Percentiles rank a stretch among this genome's conserved stretches.
Evolutionary conservation across 2,329 filamentous ascomycete genomes (phyloP).

Genomic region (Fusarium chaquense): DNA sequence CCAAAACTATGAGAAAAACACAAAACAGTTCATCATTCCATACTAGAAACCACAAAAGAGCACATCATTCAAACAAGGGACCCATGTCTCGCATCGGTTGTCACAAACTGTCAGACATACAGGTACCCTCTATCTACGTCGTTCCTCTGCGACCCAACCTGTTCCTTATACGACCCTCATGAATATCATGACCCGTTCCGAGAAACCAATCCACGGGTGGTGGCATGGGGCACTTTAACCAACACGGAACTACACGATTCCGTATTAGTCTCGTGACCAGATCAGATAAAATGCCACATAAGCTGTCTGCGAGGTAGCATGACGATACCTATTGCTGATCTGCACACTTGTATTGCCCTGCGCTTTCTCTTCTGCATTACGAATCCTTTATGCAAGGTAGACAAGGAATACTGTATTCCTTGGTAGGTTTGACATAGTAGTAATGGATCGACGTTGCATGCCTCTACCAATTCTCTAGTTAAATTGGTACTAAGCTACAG

Average conservation of each 20-base stretch:
- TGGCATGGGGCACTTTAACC: conserved; percentile 7
- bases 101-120: conserved; percentile 25
- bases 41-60: background rate
- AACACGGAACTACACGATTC: conserved; percentile 2
- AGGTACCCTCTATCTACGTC: conserved; percentile 6
- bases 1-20: background rate
- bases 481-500: too few relatives aligned
- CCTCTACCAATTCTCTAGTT: background rate
- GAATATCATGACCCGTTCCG: conserved; percentile 3
- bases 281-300: background rate
- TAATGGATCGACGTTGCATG: conserved; percentile 15
- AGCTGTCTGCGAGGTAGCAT: background rate
- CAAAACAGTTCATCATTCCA: background rate
- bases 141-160: conserved; percentile 13
- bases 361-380: background rate
- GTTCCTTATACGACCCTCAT: background rate
- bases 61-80: conserved; percentile 11
- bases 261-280: conserved; percentile 10
- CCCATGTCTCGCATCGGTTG: conserved; percentile 23
- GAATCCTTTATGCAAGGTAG: conserved; percentile 17
- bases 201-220: conserved; percentile 1
- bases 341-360: background rate
- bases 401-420: background rate
- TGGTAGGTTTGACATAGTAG: background rate
- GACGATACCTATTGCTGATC: conserved; percentile 1